Evolutionary conservation across 1,139 yeast genomes (phyloP), one percentile per base, ranked within the genome.

Genomic region (Nakaseomyces nivariensis): DNA sequence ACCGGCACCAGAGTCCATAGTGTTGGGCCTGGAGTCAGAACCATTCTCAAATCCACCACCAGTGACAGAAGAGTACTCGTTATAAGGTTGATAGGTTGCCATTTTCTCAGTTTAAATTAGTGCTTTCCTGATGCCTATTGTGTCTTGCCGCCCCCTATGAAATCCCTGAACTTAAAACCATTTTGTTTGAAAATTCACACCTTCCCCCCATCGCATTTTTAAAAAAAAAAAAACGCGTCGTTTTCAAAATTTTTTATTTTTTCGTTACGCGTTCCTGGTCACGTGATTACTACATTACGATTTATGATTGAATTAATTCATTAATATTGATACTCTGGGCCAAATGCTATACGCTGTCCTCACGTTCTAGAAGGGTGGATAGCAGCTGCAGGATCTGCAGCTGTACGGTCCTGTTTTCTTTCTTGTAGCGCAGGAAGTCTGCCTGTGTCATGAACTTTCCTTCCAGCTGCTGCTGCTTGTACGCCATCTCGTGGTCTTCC

Each of bases 21-120:
- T 53, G 36, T 54, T 56, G 4, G 63, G 58, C 45, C 64, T 57
- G 8, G 60, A 54, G 25, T 63, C 67, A 8, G 60, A 47, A 25
- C 17, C 17, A 47, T 52, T 55, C 10, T 61, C 67, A 48, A 62
- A 63, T 4, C 67, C 66, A 34, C 64, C 63, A 17, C 62, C 60
- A 22, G 60, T 57, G n/a, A 54, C 62, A 11, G 59, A 50, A 4
- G 67, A 63, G 49, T 56, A 63, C 48, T 63, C 67, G 29, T 56
- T 59, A 45, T 59, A 64, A 27, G 67, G 66, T 58, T 64, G 68
- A 51, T 63, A 63, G 22, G 66, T 59, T 53, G 49, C 32, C 11
- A 49, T 49, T 32, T 41, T 38, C 22, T n/a, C 17, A 51, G 53
- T 52, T 52, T 44, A 41, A 36, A 22, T 40, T 3, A 17, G 22